These are phyloP conservation scores for Naganishia onofrii DNA, from an alignment of 768 basidiomycete genomes.

Conservation along the genomic window DNA sequence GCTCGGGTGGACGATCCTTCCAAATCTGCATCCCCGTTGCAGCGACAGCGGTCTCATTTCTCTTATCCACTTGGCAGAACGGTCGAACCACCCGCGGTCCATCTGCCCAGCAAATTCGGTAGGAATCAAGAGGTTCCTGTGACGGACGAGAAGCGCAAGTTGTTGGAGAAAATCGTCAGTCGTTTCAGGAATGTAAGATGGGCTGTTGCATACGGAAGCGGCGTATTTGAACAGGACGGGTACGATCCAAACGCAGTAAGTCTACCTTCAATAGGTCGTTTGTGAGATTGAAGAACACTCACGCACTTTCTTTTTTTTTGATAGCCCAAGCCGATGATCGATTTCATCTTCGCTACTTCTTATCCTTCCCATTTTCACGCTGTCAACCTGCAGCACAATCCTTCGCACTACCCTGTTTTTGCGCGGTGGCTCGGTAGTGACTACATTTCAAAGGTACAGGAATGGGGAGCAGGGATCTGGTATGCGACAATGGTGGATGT, in stretches of 20 bases:
- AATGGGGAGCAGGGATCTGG: slow-evolving; percentile 77
- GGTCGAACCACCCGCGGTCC: slow-evolving; percentile 6
- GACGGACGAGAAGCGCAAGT: slow-evolving; percentile 13
- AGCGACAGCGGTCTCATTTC: slow-evolving; percentile 16
- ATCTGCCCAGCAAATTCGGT: slow-evolving; percentile 24
- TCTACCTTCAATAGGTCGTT: neutral
- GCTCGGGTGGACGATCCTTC: slow-evolving; percentile 2
- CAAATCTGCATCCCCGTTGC: slow-evolving; percentile 11
- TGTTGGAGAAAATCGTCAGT: slow-evolving; percentile 26
- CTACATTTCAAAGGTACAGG: slow-evolving; percentile 76
- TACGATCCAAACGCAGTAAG: slow-evolving; percentile 53
- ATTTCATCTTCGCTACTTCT: slow-evolving; percentile 94
- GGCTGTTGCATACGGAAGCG: slow-evolving; percentile 95
- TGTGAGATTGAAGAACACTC: slow-evolving; percentile 25
- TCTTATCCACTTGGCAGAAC: slow-evolving; percentile 3
- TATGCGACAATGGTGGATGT: slow-evolving; percentile 88
- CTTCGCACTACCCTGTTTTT: slow-evolving; percentile 84
- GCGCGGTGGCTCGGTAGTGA: slow-evolving; percentile 78
- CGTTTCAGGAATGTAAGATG: slow-evolving; percentile 54
- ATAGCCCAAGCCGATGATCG: slow-evolving; percentile 70
- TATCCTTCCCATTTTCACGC: slow-evolving; percentile 91
- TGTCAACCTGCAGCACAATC: slow-evolving; percentile 88
- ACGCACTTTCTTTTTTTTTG: slow-evolving; percentile 20
- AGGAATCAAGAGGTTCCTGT: slow-evolving; percentile 10
- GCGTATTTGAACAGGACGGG: slow-evolving; percentile 89